Evolutionary conservation across 495 filamentous ascomycete species (phyloP).

Genomic region (Apodospora peruviana): DNA sequence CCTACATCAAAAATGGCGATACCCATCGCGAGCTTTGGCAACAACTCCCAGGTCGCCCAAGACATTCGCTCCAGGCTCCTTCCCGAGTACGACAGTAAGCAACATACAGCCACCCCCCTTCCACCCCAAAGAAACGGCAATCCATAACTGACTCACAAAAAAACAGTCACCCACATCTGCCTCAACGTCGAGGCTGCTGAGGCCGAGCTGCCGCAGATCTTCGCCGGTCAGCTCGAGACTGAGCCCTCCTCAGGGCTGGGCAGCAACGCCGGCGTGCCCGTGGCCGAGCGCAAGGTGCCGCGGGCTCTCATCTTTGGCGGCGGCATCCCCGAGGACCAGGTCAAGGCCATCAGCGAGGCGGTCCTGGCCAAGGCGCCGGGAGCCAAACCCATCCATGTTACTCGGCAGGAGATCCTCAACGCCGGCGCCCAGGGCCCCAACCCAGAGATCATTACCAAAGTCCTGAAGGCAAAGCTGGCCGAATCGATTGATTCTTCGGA

Average conservation of each 20-base stretch:
- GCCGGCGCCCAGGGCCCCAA: slow-evolving; percentile 16
- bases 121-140: neutral
- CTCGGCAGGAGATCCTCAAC: slow-evolving; percentile 15
- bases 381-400: slow-evolving; percentile 14
- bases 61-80: slow-evolving; percentile 15
- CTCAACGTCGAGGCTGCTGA: slow-evolving; percentile 9
- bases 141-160: neutral
- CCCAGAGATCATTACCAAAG: slow-evolving; percentile 12
- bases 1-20: slow-evolving; percentile 9
- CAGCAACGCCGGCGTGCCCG: slow-evolving; percentile 14
- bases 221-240: slow-evolving; percentile 9
- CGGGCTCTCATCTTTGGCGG: slow-evolving; percentile 24
- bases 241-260: slow-evolving; percentile 12
- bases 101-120: neutral
- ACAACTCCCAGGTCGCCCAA: slow-evolving; percentile 17
- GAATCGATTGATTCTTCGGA: no score
- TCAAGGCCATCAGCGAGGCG: slow-evolving; percentile 9
- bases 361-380: slow-evolving; percentile 10
- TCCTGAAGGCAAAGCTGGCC: slow-evolving; percentile 20
- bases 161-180: slow-evolving; percentile 24
- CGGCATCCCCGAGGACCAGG: slow-evolving; percentile 16
- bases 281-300: slow-evolving; percentile 14
- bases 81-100: slow-evolving; percentile 26
- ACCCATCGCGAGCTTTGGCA: slow-evolving; percentile 22
- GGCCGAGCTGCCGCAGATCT: slow-evolving; percentile 21